phyloP scores from a whole-genome alignment of 768 basidiomycete species.

The Polyporus arcularius region DNA sequence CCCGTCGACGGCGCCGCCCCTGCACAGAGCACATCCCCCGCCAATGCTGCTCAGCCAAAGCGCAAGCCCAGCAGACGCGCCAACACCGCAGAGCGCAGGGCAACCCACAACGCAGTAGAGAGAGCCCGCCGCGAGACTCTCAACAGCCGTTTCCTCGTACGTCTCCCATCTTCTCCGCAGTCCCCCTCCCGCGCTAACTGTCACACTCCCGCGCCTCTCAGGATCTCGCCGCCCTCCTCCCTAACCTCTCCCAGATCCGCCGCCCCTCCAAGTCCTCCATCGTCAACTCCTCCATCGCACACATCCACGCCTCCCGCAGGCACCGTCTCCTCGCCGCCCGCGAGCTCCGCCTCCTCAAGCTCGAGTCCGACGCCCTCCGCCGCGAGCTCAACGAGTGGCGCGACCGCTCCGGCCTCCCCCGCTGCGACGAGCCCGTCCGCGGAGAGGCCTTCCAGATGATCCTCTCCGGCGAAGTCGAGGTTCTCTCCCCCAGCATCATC shows the following conservation, averaged over 20 bases:
- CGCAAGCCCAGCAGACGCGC: conserved; percentile 87
- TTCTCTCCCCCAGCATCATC: conserved; percentile 48
- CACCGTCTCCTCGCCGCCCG: conserved; percentile 80
- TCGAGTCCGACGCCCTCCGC: conserved; percentile 84
- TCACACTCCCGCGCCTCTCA: conserved; percentile 30
- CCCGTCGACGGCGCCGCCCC: conserved; percentile 30
- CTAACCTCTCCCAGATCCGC: conserved; percentile 87
- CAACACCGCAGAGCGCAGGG: conserved; percentile 95
- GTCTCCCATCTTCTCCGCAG: conserved; percentile 29
- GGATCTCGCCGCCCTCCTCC: conserved; percentile 91
- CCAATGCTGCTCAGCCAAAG: conserved; percentile 48
- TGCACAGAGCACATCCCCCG: conserved; percentile 12
- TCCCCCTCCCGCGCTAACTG: conserved; percentile 16
- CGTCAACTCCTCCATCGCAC: conserved; percentile 93
- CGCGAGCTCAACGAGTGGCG: conserved; percentile 95
- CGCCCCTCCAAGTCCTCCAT: conserved; percentile 96
- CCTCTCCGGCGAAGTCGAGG: conserved; percentile 69
- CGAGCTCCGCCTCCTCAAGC: conserved; percentile 76
- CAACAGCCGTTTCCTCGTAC: conserved; percentile 87
- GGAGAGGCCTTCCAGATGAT: conserved; percentile 74
- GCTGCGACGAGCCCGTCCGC: conserved; percentile 71
- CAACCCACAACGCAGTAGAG: conserved; percentile 97
- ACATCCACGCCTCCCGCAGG: conserved; percentile 79
- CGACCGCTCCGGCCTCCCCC: conserved; percentile 68
- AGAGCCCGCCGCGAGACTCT: conserved; percentile 84